Percentiles rank a stretch among this genome's conserved stretches.
Evolutionary conservation across 208 protist species (phyloP).

Genomic region (Polymyxa betae): DNA sequence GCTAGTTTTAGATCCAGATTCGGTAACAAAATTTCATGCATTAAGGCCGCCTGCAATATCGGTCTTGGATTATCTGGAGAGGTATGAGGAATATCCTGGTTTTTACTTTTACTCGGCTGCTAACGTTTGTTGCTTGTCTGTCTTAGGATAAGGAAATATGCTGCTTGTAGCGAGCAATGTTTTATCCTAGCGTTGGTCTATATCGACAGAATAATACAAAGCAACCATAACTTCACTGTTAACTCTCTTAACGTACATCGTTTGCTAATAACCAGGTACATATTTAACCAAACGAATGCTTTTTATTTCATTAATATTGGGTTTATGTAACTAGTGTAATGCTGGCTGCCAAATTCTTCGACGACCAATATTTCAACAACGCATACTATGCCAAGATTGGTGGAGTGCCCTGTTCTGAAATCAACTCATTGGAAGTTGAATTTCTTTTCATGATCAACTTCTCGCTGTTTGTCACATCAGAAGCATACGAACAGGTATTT

Average conservation of each 20-base stretch:
- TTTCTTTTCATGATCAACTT: slow-evolving; percentile 75
- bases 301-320: not conserved
- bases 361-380: slow-evolving; percentile 78
- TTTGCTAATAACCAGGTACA: slow-evolving; percentile 69
- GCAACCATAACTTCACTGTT: slow-evolving; percentile 62
- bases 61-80: slow-evolving; percentile 65
- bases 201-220: slow-evolving; percentile 70
- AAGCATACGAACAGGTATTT: slow-evolving; percentile 55
- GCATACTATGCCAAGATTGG: slow-evolving; percentile 77
- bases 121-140: not conserved
- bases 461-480: slow-evolving; percentile 58
- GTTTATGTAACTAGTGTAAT: slow-evolving; percentile 59
- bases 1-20: slow-evolving; percentile 54
- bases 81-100: slow-evolving; percentile 52
- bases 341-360: slow-evolving; percentile 73
- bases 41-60: slow-evolving; percentile 63
- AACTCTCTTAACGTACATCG: slow-evolving; percentile 74
- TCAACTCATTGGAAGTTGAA: slow-evolving; percentile 73
- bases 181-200: slow-evolving; percentile 73
- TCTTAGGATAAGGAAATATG: slow-evolving; percentile 66
- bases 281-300: not conserved
- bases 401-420: slow-evolving; percentile 71
- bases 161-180: slow-evolving; percentile 69
- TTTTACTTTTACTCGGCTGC: not conserved
- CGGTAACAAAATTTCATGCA: slow-evolving; percentile 60